These are phyloP conservation scores for Magnaporthiopsis incrustans DNA, from an alignment of 2,329 filamentous ascomycete genomes.

Conservation along the genomic window DNA sequence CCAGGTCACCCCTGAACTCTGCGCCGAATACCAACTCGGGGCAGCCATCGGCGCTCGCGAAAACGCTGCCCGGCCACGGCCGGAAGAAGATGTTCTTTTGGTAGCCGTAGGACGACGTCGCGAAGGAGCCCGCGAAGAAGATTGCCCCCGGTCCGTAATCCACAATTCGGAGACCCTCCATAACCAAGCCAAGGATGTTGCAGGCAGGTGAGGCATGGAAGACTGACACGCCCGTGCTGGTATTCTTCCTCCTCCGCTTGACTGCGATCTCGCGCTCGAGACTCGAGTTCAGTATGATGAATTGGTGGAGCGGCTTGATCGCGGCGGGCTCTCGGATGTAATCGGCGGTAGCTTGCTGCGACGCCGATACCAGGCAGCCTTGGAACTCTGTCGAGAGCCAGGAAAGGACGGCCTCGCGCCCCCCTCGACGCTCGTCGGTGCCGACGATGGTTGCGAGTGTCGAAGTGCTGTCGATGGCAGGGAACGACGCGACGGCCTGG, in stretches of 20 bases:
- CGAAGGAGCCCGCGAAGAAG: not conserved
- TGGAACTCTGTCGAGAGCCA: not conserved
- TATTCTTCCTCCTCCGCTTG: no score
- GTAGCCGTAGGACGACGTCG: not conserved
- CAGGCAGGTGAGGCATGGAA: not conserved
- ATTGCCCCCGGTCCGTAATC: not conserved
- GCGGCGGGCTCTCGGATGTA: not conserved
- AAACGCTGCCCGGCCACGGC: not conserved
- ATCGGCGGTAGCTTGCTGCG: not conserved
- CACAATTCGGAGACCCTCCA: not conserved
- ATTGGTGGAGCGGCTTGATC: not conserved
- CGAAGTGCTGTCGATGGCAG: not conserved
- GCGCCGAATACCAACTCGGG: not conserved
- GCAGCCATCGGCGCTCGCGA: not conserved
- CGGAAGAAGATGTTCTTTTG: not conserved
- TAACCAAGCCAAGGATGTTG: not conserved
- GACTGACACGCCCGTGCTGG: no score
- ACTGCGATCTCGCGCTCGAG: not conserved
- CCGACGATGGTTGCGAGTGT: not conserved
- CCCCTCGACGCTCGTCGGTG: no score
- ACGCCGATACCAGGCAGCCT: conserved; percentile 1
- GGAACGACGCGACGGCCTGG: not conserved
- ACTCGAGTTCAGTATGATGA: not conserved
- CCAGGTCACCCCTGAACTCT: not conserved
- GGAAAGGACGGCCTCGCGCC: not conserved